These are phyloP conservation scores for Mesembryanthemum crystallinum DNA, from an alignment of 148 eudicot genomes.

Conservation along the genomic window DNA sequence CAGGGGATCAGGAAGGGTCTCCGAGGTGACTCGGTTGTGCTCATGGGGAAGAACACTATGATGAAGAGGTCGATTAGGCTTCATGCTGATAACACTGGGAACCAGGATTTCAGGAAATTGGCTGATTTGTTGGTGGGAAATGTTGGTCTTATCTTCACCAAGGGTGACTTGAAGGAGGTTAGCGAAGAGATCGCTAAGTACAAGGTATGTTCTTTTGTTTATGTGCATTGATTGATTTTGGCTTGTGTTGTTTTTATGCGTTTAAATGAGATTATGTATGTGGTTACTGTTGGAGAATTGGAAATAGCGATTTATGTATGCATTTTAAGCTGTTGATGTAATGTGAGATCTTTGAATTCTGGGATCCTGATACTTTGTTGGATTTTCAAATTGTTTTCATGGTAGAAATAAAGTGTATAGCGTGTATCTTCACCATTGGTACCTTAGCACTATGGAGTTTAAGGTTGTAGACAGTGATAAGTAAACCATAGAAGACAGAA, in stretches of 20 bases:
- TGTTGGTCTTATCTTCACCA: conserved; percentile 71
- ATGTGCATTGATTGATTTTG: not conserved
- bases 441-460: too few species aligned
- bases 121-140: conserved; percentile 61
- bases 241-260: too few species aligned
- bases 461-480: too few species aligned
- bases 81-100: conserved; percentile 67
- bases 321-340: too few species aligned
- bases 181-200: conserved; percentile 73
- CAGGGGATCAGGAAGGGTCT: conserved; percentile 58
- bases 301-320: too few species aligned
- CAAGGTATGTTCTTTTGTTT: conserved; percentile 42
- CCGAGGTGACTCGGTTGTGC: conserved; percentile 55
- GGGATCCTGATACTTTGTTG: too few species aligned
- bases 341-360: too few species aligned
- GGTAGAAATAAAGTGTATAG: too few species aligned
- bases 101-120: conserved; percentile 39
- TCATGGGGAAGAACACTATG: conserved; percentile 83
- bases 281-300: too few species aligned
- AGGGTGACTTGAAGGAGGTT: conserved; percentile 81
- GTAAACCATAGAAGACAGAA: too few species aligned
- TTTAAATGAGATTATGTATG: not conserved
- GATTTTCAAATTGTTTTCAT: too few species aligned
- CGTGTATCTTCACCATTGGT: too few species aligned
- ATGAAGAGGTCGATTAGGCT: conserved; percentile 63